These are phyloP conservation scores for Skeletonema costatum DNA, from an alignment of 108 stramenopile species.

Conservation along the genomic window DNA sequence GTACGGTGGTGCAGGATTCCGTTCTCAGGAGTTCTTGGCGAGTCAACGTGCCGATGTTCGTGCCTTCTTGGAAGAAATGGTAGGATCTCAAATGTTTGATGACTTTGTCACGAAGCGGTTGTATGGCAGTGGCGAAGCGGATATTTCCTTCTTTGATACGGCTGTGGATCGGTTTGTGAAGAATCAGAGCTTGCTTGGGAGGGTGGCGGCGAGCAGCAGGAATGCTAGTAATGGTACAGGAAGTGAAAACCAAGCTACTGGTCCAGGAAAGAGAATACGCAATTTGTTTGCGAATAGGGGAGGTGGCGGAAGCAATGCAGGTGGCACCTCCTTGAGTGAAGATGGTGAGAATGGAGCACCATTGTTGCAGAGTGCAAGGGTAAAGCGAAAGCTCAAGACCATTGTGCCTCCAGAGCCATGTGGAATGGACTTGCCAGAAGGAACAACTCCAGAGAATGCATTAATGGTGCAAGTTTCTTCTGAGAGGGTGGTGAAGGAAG, in stretches of 20 bases:
- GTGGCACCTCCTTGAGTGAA: slow-evolving; percentile 47
- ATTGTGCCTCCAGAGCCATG: slow-evolving; percentile 72
- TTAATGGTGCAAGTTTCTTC: slow-evolving; percentile 75
- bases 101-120: slow-evolving; percentile 86
- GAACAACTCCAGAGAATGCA: slow-evolving; percentile 50
- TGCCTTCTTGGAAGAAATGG: slow-evolving; percentile 70
- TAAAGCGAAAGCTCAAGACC: slow-evolving; percentile 73
- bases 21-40: slow-evolving; percentile 59
- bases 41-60: slow-evolving; percentile 66
- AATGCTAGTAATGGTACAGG: neutral
- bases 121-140: slow-evolving; percentile 74
- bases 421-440: slow-evolving; percentile 32
- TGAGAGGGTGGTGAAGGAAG: slow-evolving; percentile 37
- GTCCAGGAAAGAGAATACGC: slow-evolving; percentile 8
- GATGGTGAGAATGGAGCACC: slow-evolving; percentile 73
- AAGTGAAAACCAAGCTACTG: neutral
- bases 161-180: slow-evolving; percentile 80
- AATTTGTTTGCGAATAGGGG: slow-evolving; percentile 64
- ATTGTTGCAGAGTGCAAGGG: slow-evolving; percentile 81
- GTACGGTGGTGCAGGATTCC: slow-evolving; percentile 33
- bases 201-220: slow-evolving; percentile 23
- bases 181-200: slow-evolving; percentile 65
- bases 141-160: slow-evolving; percentile 77
- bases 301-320: slow-evolving; percentile 71
- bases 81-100: slow-evolving; percentile 86